Percentiles rank a stretch among this genome's conserved stretches.
Conservation (phyloP, 1,284 basidiomycete species). For the Leccinum subfulvum region DNA sequence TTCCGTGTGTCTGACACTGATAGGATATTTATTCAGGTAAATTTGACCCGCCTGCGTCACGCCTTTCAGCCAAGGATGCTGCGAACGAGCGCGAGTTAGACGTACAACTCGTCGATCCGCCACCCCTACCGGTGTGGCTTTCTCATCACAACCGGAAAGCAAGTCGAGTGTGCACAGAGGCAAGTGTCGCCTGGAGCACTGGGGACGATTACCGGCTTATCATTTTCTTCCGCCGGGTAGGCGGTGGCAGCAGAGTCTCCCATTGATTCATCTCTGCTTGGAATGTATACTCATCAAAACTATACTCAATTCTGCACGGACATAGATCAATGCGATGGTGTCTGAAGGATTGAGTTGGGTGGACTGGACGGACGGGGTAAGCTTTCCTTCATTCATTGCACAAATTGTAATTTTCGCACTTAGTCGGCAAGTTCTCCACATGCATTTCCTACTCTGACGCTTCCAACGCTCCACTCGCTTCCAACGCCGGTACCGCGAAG, state of each 20-base stretch:
- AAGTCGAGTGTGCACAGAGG: constrained; percentile 82
- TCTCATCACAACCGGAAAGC: constrained; percentile 65
- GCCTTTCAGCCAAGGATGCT: constrained; percentile 53
- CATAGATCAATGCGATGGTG: constrained; percentile 70
- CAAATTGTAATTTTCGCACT: constrained; percentile 47
- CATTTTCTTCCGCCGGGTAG: constrained; percentile 38
- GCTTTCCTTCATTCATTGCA: constrained; percentile 24
- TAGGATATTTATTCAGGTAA: constrained; percentile 51
- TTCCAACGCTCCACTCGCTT: constrained; percentile 79
- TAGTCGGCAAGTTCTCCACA: constrained; percentile 72
- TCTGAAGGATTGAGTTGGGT: constrained; percentile 82
- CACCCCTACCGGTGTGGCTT: constrained; percentile 52
- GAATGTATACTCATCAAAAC: constrained; percentile 92
- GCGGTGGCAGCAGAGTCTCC: constrained; percentile 81
- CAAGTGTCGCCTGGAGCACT: constrained; percentile 36
- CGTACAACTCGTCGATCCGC: constrained; percentile 47
- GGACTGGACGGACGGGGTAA: constrained; percentile 75
- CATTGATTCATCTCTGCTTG: constrained; percentile 86
- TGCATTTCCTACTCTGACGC: constrained; percentile 76
- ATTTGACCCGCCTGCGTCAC: constrained; percentile 58
- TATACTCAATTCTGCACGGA: constrained; percentile 81
- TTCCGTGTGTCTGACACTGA: constrained; percentile 7
- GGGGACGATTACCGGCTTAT: neutral
- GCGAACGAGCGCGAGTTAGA: constrained; percentile 59
- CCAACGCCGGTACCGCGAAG: constrained; percentile 81